Conservation (phyloP, 2,329 filamentous ascomycete species). For the Ophiostoma sp. region DNA sequence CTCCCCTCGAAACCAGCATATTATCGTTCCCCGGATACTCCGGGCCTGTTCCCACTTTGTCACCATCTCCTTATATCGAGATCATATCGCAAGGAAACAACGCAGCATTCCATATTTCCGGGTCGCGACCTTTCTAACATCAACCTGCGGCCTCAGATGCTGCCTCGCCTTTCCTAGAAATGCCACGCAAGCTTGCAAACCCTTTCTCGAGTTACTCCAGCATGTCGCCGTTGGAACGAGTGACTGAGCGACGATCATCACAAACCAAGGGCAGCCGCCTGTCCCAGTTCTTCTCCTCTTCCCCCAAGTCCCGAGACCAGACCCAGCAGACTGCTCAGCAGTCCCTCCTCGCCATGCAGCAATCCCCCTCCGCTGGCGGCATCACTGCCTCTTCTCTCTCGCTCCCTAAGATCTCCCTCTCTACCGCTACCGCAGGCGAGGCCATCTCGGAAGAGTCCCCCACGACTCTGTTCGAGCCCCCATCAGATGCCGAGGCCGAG, state of each 20-base stretch:
- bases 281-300: constrained; percentile 74
- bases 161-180: constrained; percentile 35
- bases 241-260: constrained; percentile 53
- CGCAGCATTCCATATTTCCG: background rate
- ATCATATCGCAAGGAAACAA: background rate
- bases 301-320: constrained; percentile 70
- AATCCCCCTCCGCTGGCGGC: constrained; percentile 41
- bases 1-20: constrained; percentile 4
- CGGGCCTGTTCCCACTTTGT: background rate
- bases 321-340: constrained; percentile 53
- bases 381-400: constrained; percentile 69
- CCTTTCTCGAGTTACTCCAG: constrained; percentile 49
- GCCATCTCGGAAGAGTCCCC: constrained; percentile 64
- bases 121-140: background rate
- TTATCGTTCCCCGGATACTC: background rate
- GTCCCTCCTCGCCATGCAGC: constrained; percentile 61
- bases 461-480: constrained; percentile 77
- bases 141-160: constrained; percentile 16
- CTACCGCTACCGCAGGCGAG: constrained; percentile 74
- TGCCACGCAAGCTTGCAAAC: constrained; percentile 56
- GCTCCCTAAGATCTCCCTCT: constrained; percentile 85
- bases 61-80: background rate
- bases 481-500: constrained; percentile 74
- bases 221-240: constrained; percentile 46
- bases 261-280: constrained; percentile 66